A percentile compares a stretch with the other conserved stretches of the same genome.
These are phyloP conservation scores for Plasmodium gallinaceum DNA, from an alignment of 169 alveolate species.

Conservation along the genomic window DNA sequence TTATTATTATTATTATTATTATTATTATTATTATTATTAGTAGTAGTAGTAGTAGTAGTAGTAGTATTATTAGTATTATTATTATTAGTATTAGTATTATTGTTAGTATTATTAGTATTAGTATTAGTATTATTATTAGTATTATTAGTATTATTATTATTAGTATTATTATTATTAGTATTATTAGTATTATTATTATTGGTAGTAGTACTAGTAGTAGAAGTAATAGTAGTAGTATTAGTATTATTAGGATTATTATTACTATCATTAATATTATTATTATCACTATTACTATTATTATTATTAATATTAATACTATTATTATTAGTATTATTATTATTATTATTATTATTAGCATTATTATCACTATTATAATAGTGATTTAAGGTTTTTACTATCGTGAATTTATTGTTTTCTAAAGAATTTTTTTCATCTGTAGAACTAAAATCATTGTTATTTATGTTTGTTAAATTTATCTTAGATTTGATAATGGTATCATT, in stretches of 20 bases:
- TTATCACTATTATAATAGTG: too few species aligned
- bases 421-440: not conserved
- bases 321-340: too few species aligned
- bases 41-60: not conserved
- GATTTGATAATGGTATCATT: not conserved
- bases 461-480: not conserved
- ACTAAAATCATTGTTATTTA: not conserved
- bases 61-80: not conserved
- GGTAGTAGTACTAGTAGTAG: not conserved
- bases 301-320: too few species aligned
- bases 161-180: not conserved
- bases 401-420: too few species aligned
- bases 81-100: not conserved
- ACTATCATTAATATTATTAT: too few species aligned
- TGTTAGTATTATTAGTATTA: not conserved
- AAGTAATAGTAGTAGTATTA: too few species aligned
- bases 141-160: not conserved
- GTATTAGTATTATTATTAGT: not conserved
- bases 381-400: too few species aligned
- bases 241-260: too few species aligned
- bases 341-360: too few species aligned
- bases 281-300: too few species aligned
- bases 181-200: constrained; percentile 7
- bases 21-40: constrained; percentile 2
- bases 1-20: not conserved